Conservation (phyloP, 106 monocot genomes). For the Dendrobium huoshanense region DNA sequence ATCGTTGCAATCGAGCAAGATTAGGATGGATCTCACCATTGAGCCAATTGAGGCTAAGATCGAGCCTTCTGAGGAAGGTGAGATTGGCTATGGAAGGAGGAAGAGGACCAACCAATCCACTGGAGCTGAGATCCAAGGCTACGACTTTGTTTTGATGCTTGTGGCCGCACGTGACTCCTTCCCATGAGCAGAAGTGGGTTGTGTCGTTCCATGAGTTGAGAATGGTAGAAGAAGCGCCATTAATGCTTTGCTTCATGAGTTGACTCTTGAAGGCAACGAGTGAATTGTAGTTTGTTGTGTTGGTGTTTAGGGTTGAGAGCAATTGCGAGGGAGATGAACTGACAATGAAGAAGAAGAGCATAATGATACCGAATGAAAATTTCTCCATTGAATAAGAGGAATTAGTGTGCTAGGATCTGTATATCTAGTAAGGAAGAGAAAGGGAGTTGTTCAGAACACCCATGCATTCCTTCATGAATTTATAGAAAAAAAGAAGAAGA, state of each 20-base stretch:
- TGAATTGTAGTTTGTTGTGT: too few relatives aligned
- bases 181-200: slow-evolving; percentile 36
- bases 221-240: not conserved
- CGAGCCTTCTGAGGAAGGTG: slow-evolving; percentile 24
- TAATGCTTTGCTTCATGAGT: not conserved
- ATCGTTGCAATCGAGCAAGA: slow-evolving; percentile 14
- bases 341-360: too few relatives aligned
- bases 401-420: too few relatives aligned
- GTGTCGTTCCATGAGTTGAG: slow-evolving; percentile 27
- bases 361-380: too few relatives aligned
- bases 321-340: too few relatives aligned
- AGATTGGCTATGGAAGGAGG: slow-evolving; percentile 37
- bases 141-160: slow-evolving; percentile 5
- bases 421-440: too few relatives aligned
- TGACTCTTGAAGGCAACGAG: too few relatives aligned
- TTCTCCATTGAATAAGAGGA: too few relatives aligned
- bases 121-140: slow-evolving; percentile 15
- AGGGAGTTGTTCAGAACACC: too few relatives aligned
- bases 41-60: slow-evolving; percentile 21
- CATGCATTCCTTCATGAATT: too few relatives aligned
- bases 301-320: too few relatives aligned
- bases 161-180: slow-evolving; percentile 24
- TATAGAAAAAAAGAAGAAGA: too few relatives aligned
- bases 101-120: slow-evolving; percentile 20
- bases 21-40: slow-evolving; percentile 25